These are phyloP conservation scores for Boletus rex-veris DNA, from an alignment of 768 basidiomycete species.

Conservation along the genomic window DNA sequence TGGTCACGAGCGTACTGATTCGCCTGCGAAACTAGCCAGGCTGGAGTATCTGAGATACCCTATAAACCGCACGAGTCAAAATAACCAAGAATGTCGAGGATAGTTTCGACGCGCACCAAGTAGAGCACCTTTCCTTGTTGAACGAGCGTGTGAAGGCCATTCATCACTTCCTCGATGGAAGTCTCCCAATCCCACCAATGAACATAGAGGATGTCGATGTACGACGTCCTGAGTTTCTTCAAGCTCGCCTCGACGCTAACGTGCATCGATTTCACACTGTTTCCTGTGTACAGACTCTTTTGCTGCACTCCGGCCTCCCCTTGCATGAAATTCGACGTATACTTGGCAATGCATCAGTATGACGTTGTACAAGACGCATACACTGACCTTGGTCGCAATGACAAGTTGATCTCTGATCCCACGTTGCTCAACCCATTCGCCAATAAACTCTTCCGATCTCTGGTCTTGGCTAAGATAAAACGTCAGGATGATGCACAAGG, in stretches of 20 bases:
- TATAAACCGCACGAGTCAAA: constrained; percentile 1
- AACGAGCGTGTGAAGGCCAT: constrained; percentile 41
- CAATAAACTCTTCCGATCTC: constrained; percentile 48
- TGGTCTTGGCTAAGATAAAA: constrained; percentile 44
- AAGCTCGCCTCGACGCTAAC: constrained; percentile 35
- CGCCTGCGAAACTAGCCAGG: constrained; percentile 47
- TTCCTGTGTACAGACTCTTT: constrained; percentile 34
- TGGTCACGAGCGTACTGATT: constrained; percentile 51
- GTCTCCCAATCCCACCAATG: constrained; percentile 52
- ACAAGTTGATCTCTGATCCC: constrained; percentile 45
- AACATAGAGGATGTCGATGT: constrained; percentile 55
- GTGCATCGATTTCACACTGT: constrained; percentile 35
- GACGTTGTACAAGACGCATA: not conserved
- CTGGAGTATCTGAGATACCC: constrained; percentile 45
- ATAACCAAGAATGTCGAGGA: not conserved
- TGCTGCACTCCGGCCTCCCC: constrained; percentile 14
- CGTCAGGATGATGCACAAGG: not conserved
- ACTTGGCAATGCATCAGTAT: constrained; percentile 8
- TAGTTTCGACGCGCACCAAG: constrained; percentile 20
- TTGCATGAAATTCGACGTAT: constrained; percentile 19
- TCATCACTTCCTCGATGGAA: constrained; percentile 46
- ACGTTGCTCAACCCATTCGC: constrained; percentile 48
- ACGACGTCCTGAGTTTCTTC: constrained; percentile 55
- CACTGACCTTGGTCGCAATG: constrained; percentile 42
- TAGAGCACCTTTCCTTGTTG: constrained; percentile 44